Percentiles rank a stretch among this genome's conserved stretches.
Evolutionary conservation across 2,329 filamentous ascomycete genomes (phyloP).

Genomic region (Fusarium acutatum): DNA sequence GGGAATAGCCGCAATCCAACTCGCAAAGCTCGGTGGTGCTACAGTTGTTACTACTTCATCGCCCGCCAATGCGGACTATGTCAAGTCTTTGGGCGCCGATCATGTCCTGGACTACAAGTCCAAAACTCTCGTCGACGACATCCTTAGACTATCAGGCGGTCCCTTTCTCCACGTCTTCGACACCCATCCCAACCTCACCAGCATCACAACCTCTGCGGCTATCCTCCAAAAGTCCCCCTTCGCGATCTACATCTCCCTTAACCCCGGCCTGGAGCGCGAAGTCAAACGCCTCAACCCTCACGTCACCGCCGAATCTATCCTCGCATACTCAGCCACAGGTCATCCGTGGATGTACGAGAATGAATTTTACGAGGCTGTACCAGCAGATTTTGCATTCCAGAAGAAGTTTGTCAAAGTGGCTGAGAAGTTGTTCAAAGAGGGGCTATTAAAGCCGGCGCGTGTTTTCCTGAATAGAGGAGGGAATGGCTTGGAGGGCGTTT

Average conservation of each 20-base stretch:
- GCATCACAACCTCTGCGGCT: background rate
- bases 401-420: background rate
- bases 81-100: constrained; percentile 52
- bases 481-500: background rate
- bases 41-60: constrained; percentile 50
- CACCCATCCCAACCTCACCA: background rate
- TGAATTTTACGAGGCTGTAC: background rate
- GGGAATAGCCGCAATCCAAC: constrained; percentile 58
- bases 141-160: constrained; percentile 28
- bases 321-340: constrained; percentile 1
- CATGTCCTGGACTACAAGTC: constrained; percentile 55
- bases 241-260: background rate
- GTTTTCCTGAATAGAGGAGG: background rate
- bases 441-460: background rate
- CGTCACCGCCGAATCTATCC: background rate
- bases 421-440: background rate
- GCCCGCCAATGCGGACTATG: constrained; percentile 44
- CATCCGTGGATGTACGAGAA: background rate
- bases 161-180: constrained; percentile 9
- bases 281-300: background rate
- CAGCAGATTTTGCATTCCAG: background rate
- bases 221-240: background rate
- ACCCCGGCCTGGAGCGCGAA: background rate
- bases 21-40: constrained; percentile 48
- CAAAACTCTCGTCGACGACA: constrained; percentile 27